Conservation (phyloP, 2,329 filamentous ascomycete species). For the Karstenula rhodostoma region DNA sequence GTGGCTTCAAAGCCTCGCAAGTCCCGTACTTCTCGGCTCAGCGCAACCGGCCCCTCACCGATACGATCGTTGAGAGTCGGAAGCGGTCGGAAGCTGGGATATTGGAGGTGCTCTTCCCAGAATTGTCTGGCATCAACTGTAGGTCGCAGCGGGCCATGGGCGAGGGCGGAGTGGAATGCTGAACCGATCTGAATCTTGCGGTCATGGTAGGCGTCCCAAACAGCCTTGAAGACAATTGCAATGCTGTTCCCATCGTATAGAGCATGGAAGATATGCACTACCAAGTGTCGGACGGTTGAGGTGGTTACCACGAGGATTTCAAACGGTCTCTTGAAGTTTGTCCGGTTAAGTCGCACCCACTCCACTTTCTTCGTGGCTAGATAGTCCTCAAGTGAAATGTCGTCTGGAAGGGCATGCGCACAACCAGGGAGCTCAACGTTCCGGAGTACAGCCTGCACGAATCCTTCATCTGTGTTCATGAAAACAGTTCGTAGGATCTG, state of each 20-base stretch:
- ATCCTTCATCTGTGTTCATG: constrained; percentile 75
- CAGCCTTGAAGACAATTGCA: constrained; percentile 67
- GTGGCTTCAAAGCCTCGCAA: constrained; percentile 59
- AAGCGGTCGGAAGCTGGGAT: constrained; percentile 41
- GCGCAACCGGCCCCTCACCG: constrained; percentile 28
- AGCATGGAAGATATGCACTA: constrained; percentile 81
- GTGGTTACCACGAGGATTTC: constrained; percentile 57
- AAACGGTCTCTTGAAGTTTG: constrained; percentile 61
- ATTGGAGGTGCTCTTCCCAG: constrained; percentile 69
- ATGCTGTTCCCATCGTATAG: constrained; percentile 88
- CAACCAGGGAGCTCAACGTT: constrained; percentile 33
- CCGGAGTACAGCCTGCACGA: constrained; percentile 74
- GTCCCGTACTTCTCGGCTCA: constrained; percentile 45
- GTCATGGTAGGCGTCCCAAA: constrained; percentile 62
- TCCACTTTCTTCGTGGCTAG: constrained; percentile 49
- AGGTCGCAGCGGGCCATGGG: constrained; percentile 71
- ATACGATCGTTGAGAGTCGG: constrained; percentile 32
- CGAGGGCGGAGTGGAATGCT: constrained; percentile 72
- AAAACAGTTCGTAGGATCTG: constrained; percentile 79
- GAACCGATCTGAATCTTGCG: constrained; percentile 39
- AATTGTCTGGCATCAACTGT: constrained; percentile 65
- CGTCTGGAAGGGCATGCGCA: constrained; percentile 28
- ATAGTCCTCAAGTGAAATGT: constrained; percentile 42
- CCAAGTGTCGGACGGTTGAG: constrained; percentile 53
- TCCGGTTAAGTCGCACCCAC: constrained; percentile 65